Percentiles rank a stretch among this genome's conserved stretches.
These are phyloP conservation scores for Diaporthe ampelina DNA, from an alignment of 2,329 filamentous ascomycete genomes.

Conservation along the genomic window DNA sequence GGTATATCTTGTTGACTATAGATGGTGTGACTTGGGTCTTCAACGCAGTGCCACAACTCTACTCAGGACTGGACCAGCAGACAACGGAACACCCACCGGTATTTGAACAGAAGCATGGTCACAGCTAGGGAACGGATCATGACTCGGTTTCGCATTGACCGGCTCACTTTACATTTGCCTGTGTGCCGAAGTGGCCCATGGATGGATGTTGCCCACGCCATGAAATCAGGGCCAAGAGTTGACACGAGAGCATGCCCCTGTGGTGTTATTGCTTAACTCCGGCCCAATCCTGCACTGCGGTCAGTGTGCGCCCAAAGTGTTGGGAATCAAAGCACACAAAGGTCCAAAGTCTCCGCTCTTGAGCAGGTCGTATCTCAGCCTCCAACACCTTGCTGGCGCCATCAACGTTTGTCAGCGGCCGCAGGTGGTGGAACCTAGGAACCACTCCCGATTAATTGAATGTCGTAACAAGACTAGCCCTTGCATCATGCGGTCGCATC, in stretches of 20 bases:
- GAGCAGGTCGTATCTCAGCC: not conserved
- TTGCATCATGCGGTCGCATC: not conserved
- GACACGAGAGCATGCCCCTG: not conserved
- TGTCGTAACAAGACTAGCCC: not conserved
- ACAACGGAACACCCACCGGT: too few species aligned
- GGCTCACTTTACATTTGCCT: too few species aligned
- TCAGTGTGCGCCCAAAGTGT: not conserved
- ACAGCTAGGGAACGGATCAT: too few species aligned
- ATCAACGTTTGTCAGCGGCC: conserved; percentile 1
- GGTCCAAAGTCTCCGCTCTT: not conserved
- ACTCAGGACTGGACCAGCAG: too few species aligned
- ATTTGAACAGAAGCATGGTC: too few species aligned
- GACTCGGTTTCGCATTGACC: too few species aligned
- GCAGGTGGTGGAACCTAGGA: not conserved
- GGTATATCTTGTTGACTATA: not conserved
- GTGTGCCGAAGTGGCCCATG: too few species aligned
- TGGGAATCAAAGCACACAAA: not conserved
- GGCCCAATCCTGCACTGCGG: not conserved
- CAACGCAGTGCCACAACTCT: too few species aligned
- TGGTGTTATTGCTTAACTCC: conserved; percentile 1
- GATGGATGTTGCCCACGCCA: too few species aligned
- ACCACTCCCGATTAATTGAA: not conserved
- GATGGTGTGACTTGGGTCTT: not conserved
- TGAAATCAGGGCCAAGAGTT: not conserved
- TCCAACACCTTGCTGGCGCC: not conserved